Evolutionary conservation across 2,329 filamentous ascomycete genomes (phyloP), one percentile per base, ranked within the genome.

Genomic region (Pestalotiopsis sp.): DNA sequence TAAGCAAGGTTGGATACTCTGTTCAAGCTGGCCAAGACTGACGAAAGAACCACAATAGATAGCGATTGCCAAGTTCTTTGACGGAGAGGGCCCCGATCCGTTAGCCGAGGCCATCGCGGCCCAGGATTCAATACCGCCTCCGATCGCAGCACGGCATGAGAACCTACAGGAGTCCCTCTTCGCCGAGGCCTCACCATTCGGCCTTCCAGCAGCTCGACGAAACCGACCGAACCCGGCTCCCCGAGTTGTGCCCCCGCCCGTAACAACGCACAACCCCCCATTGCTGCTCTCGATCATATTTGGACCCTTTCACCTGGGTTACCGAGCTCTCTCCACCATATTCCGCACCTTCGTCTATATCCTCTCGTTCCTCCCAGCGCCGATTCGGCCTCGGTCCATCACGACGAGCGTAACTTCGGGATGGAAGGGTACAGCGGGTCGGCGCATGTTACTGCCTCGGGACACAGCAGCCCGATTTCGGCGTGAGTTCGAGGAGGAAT

Each of bases 51-150:
- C 17, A 20, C 14, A 68, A 4, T 77, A 98, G 91, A 97, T 98
- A 75, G 95, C 96, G 68, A 95, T 99, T 72, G 90, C 96, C 72
- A 97, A 97, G 78, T 98, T 98, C 88, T 99, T 98, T 79, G 96
- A 99, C 76, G 96, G 96, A 74, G 96, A 98, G 82, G 92, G 92
- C 3, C 88, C 94, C 63, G 93, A 97, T 78, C 92, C 90, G 13
- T 84, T 95, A 20, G 92, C 92, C 68, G 93, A 96, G 82, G 93
- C 93, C 68, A 86, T 91, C 64, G 87, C 91, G 63, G 85, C 87
- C 7, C 85, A 91, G 70, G 82, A 86, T 66, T 81, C 85, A n/a
- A 85, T 90, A 52, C 90, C 91, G 20, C 88, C 89, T 61, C 85
- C 68, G 12, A 52, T 88, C 71, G 82, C 89, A 69, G 82, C 85